Conservation (phyloP, 257 asterid species). For the Capsicum pubescens region DNA sequence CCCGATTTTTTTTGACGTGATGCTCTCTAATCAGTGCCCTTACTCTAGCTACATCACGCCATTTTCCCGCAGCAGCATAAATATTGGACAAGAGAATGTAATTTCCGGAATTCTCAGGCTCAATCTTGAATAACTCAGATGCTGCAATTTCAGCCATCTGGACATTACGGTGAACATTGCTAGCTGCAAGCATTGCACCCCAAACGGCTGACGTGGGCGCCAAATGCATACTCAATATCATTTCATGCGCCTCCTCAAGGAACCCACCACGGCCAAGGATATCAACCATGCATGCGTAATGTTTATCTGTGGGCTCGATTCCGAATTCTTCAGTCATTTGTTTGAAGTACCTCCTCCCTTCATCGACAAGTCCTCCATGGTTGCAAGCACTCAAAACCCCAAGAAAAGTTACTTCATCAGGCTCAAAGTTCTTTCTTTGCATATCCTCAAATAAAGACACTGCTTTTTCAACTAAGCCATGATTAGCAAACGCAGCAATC, state of each 20-base stretch:
- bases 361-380: slow-evolving; percentile 30
- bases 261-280: slow-evolving; percentile 31
- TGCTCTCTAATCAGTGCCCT: slow-evolving; percentile 26
- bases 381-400: slow-evolving; percentile 10
- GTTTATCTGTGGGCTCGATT: slow-evolving; percentile 28
- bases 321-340: slow-evolving; percentile 28
- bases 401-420: too few relatives aligned
- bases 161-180: slow-evolving; percentile 28
- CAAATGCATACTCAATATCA: slow-evolving; percentile 17
- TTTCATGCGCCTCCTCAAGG: slow-evolving; percentile 18
- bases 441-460: too few relatives aligned
- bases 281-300: slow-evolving; percentile 32
- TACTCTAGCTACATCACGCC: slow-evolving; percentile 31
- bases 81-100: too few relatives aligned
- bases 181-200: slow-evolving; percentile 32
- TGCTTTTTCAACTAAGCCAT: too few relatives aligned
- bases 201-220: slow-evolving; percentile 23
- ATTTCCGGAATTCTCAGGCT: neutral
- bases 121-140: slow-evolving; percentile 28
- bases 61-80: neutral
- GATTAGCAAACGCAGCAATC: too few relatives aligned
- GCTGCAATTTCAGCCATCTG: slow-evolving; percentile 37
- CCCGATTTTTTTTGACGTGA: slow-evolving; percentile 25
- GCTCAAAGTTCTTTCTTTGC: too few relatives aligned
- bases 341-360: slow-evolving; percentile 31